A percentile compares a stretch with the other conserved stretches of the same genome.
Conservation (phyloP, 139 green algal species). For the Chara braunii region DNA sequence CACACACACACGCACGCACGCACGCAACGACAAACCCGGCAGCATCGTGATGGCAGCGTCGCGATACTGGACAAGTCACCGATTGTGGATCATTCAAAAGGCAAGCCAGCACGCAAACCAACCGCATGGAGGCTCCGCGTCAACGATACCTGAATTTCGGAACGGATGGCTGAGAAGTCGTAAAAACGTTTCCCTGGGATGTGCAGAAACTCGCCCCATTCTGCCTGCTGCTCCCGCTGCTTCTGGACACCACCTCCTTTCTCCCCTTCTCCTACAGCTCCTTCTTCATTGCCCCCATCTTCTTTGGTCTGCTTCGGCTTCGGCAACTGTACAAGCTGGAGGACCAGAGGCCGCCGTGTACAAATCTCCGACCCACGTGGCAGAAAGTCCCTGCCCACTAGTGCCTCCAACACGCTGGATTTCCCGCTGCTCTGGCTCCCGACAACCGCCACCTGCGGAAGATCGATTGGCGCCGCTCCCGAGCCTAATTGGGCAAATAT, state of each 20-base stretch:
- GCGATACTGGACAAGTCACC: no score
- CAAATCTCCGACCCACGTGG: constrained; percentile 73
- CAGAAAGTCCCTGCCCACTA: constrained; percentile 84
- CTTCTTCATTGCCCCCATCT: not conserved
- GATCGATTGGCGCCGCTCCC: constrained; percentile 16
- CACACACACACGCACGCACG: no score
- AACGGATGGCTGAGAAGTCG: constrained; percentile 78
- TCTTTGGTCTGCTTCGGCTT: not conserved
- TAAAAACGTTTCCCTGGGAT: constrained; percentile 63
- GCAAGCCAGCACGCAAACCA: no score
- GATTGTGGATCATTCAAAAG: no score
- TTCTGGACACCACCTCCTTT: constrained; percentile 15
- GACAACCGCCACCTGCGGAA: constrained; percentile 76
- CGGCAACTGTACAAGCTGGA: constrained; percentile 73
- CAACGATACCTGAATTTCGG: constrained; percentile 81
- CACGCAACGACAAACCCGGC: no score
- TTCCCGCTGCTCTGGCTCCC: constrained; percentile 93
- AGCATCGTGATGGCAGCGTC: no score
- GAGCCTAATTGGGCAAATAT: constrained; percentile 41
- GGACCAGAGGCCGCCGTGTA: constrained; percentile 70
- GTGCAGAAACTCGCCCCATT: constrained; percentile 97
- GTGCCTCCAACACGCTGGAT: constrained; percentile 81
- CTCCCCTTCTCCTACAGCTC: no score
- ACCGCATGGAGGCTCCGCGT: no score
- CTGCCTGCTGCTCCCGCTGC: constrained; percentile 35